phyloP scores from a whole-genome alignment of 441 rosid genomes.

The Euphorbia schlechtendalii region DNA sequence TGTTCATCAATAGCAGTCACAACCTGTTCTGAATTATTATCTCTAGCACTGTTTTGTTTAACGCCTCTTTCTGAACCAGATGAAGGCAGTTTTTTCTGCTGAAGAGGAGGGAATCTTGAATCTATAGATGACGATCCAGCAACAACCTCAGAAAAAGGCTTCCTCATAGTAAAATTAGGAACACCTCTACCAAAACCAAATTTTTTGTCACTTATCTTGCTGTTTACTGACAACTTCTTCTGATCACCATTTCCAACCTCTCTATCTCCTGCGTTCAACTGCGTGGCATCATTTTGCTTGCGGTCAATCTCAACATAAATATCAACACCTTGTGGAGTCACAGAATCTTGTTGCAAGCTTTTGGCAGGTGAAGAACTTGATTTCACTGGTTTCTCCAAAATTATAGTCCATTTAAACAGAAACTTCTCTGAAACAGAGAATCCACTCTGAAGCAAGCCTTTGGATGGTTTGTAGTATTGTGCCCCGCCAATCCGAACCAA shows the following conservation, averaged over 20 bases:
- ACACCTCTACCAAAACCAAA: slow-evolving; percentile 63
- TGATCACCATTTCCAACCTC: slow-evolving; percentile 32
- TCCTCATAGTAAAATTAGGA: slow-evolving; percentile 60
- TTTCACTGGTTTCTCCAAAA: slow-evolving; percentile 39
- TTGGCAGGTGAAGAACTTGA: slow-evolving; percentile 26
- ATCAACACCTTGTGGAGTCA: slow-evolving; percentile 26
- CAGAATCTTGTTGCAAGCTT: slow-evolving; percentile 28
- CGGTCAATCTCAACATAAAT: slow-evolving; percentile 14
- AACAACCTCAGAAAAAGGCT: slow-evolving; percentile 85
- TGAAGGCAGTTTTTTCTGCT: slow-evolving; percentile 44
- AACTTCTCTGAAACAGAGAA: slow-evolving; percentile 53
- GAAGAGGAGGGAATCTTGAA: slow-evolving; percentile 72
- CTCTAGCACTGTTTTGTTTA: slow-evolving; percentile 35
- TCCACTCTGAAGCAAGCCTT: slow-evolving; percentile 77
- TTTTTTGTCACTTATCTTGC: slow-evolving; percentile 34
- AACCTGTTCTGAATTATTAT: slow-evolving; percentile 28
- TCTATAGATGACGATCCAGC: slow-evolving; percentile 61
- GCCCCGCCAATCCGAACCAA: slow-evolving; percentile 66
- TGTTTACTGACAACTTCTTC: slow-evolving; percentile 29
- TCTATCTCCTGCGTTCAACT: slow-evolving; percentile 21
- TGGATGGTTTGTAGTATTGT: slow-evolving; percentile 63
- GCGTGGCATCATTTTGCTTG: slow-evolving; percentile 30
- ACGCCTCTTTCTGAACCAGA: slow-evolving; percentile 34
- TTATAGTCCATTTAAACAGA: slow-evolving; percentile 56
- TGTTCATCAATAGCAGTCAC: slow-evolving; percentile 32